Conservation (phyloP, 2,329 filamentous ascomycete species). For the Colletotrichum lini region DNA sequence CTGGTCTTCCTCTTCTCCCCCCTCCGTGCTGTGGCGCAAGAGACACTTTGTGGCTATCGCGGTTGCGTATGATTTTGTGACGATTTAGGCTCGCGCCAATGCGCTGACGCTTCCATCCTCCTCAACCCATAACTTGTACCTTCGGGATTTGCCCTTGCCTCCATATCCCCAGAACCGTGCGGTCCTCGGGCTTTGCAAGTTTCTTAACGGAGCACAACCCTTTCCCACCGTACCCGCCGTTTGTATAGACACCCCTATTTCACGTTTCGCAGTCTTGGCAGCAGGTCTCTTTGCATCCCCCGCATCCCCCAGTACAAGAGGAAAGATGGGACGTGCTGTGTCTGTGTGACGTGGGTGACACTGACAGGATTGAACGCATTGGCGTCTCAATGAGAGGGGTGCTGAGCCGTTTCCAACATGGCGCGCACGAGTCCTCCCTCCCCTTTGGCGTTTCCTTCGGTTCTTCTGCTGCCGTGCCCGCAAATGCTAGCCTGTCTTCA, state of each 20-base stretch:
- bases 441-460: background rate
- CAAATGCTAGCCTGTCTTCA: background rate
- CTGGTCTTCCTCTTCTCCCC: background rate
- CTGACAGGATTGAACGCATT: background rate
- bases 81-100: slow-evolving; percentile 17
- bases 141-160: background rate
- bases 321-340: background rate
- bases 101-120: background rate
- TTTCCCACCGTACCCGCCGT: background rate
- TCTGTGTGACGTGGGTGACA: background rate
- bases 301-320: background rate
- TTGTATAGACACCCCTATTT: background rate
- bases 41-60: slow-evolving; percentile 1
- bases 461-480: background rate
- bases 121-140: background rate
- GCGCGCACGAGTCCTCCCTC: background rate
- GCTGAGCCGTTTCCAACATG: background rate
- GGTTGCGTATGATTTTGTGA: slow-evolving; percentile 14
- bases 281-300: background rate
- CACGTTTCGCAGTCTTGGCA: background rate
- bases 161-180: background rate
- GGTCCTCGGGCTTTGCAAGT: background rate
- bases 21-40: background rate
- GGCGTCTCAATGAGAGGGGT: background rate
- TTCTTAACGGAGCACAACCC: background rate